These are phyloP conservation scores for Cetradonia linearis DNA, from an alignment of 495 filamentous ascomycete species.

Conservation along the genomic window DNA sequence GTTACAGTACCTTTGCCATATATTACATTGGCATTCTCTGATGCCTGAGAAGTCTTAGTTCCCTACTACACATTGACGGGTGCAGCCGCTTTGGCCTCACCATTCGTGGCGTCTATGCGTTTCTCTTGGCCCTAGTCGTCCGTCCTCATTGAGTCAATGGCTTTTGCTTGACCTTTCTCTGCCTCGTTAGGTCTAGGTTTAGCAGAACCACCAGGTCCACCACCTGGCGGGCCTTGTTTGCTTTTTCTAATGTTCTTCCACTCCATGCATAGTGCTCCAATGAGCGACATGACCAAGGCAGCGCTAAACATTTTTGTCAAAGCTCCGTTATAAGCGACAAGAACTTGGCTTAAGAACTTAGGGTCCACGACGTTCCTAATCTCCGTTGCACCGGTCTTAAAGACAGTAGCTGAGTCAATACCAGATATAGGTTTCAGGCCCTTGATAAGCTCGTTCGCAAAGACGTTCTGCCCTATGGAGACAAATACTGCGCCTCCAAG, in stretches of 20 bases:
- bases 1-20: background rate
- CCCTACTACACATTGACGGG: background rate
- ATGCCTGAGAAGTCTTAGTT: background rate
- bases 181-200: background rate
- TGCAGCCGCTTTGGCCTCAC: background rate
- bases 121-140: background rate
- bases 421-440: slow-evolving; percentile 37
- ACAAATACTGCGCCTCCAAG: slow-evolving; percentile 59
- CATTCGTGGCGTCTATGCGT: background rate
- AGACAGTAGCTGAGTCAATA: slow-evolving; percentile 38
- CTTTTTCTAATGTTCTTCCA: slow-evolving; percentile 50
- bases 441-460: slow-evolving; percentile 47
- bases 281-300: slow-evolving; percentile 40
- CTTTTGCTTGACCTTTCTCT: background rate
- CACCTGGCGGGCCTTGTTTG: background rate
- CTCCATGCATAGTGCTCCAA: slow-evolving; percentile 47
- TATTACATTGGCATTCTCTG: no score
- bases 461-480: slow-evolving; percentile 52
- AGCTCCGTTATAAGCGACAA: slow-evolving; percentile 49
- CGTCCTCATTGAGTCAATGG: background rate
- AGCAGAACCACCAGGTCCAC: background rate
- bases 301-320: slow-evolving; percentile 44
- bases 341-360: slow-evolving; percentile 33
- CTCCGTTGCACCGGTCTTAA: slow-evolving; percentile 50
- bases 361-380: slow-evolving; percentile 35